Evolutionary conservation across 352 stramenopile species (phyloP), one percentile per base, ranked within the genome.

Genomic region (Pythium phragmiticola): DNA sequence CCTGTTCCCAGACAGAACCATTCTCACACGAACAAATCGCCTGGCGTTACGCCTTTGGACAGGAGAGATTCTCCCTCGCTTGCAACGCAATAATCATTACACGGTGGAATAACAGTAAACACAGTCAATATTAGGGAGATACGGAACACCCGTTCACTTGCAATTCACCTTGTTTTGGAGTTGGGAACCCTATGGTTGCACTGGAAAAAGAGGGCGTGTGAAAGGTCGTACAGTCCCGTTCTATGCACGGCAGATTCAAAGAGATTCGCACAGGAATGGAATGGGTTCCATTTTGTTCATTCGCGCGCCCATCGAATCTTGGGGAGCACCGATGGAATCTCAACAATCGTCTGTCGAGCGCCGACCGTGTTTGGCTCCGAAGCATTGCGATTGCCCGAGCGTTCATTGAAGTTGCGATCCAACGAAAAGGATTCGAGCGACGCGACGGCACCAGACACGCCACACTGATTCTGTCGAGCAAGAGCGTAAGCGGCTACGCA

Each of bases 341-440:
- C 53, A 50, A 60, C 21, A 60, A 51, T 60, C 41, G 37, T 50
- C 23, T 36, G 23, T 49, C 37, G 13, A 21, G 41, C 26, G 19
- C 53, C 39, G 21, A 46, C 53, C 26, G 19, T 39, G 53, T 21
- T 34, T 42, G 37, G 9, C 14, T 12, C 11, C 2, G 37, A 17
- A 42, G 37, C 2, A 4, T 42, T 16, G 3, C 37, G 11, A 19
- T 21, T 37, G 36, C 9, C 7, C 5, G 51, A 50, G 26, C 16
- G 14, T 58, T 58, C 37, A 8, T 47, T 58, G 37, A 39, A 60
- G 36, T 12, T 7, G 21, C 53, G 41, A 41, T 46, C 53, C 53
- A 45, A 57, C 33, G 50, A 57, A 57, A 57, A 57, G 50, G 50
- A 57, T 57, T 57, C 50, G 50, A 57, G 26, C 26, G 26, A 30